Percentiles rank a stretch among this genome's conserved stretches.
Conservation (phyloP, 176 grass and related monocot species). For the Bolboschoenus planiculmis region DNA sequence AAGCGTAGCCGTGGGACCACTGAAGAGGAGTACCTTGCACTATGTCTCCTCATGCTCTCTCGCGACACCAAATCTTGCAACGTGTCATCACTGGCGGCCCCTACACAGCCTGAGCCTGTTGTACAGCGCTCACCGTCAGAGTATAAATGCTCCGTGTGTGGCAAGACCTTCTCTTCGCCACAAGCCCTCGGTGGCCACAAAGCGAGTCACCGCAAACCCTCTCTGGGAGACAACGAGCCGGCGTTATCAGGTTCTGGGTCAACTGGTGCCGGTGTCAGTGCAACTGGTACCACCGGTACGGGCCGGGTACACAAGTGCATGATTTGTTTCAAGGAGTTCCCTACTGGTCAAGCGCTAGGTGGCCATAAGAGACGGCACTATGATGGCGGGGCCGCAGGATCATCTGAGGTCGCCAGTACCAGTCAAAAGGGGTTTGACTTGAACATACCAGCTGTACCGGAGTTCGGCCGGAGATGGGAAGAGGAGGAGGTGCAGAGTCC, state of each 20-base stretch:
- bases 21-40: conserved; percentile 88
- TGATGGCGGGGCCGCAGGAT: conserved; percentile 43
- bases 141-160: conserved; percentile 82
- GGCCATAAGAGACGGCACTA: conserved; percentile 99
- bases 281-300: conserved; percentile 28
- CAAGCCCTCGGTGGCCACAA: conserved; percentile 97
- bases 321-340: conserved; percentile 83
- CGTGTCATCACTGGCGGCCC: background rate
- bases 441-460: conserved; percentile 72
- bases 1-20: conserved; percentile 46
- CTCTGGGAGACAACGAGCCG: conserved; percentile 35
- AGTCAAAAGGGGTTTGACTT: conserved; percentile 67
- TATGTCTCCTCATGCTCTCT: conserved; percentile 92
- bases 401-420: conserved; percentile 33
- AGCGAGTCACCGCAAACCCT: conserved; percentile 67
- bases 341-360: conserved; percentile 79
- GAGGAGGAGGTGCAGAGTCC: conserved; percentile 99
- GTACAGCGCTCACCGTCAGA: conserved; percentile 15
- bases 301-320: conserved; percentile 67
- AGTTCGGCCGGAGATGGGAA: conserved; percentile 49
- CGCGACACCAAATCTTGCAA: conserved; percentile 23
- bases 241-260: conserved; percentile 34
- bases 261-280: conserved; percentile 25
- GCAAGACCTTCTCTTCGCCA: conserved; percentile 80
- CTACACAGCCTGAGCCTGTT: background rate